Conservation (phyloP, 768 basidiomycete genomes). For the Cyathus striatus region DNA sequence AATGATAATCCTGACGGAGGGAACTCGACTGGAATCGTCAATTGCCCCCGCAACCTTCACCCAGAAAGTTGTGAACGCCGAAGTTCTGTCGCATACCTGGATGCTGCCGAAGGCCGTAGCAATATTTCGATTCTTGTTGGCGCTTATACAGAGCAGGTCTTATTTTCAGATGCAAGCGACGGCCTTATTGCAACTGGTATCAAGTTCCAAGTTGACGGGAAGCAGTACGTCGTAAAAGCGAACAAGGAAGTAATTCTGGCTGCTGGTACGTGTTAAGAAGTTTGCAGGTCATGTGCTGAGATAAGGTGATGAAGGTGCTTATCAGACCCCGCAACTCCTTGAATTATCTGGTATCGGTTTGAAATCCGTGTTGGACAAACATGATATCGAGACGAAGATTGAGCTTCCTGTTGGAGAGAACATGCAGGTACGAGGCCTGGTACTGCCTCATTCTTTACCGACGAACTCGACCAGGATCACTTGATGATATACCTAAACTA, state of each 20-base stretch:
- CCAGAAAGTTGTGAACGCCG: neutral
- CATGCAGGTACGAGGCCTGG: neutral
- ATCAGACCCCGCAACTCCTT: neutral
- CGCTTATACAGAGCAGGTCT: neutral
- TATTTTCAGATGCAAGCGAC: neutral
- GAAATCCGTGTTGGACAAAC: neutral
- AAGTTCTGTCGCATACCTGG: neutral
- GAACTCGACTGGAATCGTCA: neutral
- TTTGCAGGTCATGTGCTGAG: neutral
- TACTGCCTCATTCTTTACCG: too few relatives aligned
- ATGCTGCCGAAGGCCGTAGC: neutral
- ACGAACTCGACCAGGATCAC: neutral
- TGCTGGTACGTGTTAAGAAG: neutral
- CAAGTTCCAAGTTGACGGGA: neutral
- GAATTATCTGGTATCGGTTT: neutral
- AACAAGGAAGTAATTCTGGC: neutral
- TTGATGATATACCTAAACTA: neutral
- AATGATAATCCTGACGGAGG: neutral
- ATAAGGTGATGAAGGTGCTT: neutral
- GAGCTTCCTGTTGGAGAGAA: neutral
- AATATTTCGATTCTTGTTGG: neutral
- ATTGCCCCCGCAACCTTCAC: neutral
- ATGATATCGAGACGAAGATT: neutral
- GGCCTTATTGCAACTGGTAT: neutral
- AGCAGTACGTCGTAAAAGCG: neutral